phyloP scores from a whole-genome alignment of 2,329 filamentous ascomycete genomes.

The Alternaria conjuncta region DNA sequence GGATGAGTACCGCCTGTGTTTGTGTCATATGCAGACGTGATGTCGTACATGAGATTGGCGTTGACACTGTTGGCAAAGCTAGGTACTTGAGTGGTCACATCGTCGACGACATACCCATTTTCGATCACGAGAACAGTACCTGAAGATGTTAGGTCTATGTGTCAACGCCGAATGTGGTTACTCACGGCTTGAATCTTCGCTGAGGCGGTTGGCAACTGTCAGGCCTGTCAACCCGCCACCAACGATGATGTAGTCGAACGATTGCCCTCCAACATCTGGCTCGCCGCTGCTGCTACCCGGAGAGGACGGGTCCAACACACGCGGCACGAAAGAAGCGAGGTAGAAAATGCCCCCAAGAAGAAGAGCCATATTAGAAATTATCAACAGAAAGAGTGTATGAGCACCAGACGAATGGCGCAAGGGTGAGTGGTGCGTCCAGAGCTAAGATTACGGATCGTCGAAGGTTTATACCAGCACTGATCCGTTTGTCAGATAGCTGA shows the following conservation, averaged over 20 bases:
- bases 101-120: constrained; percentile 30
- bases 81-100: constrained; percentile 31
- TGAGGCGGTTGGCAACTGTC: constrained; percentile 39
- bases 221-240: constrained; percentile 41
- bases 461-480: constrained; percentile 5
- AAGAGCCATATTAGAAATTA: constrained; percentile 13
- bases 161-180: not conserved
- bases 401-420: constrained; percentile 2
- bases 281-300: constrained; percentile 10
- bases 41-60: constrained; percentile 30
- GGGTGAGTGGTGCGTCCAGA: not conserved
- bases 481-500: not conserved
- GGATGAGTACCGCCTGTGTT: constrained; percentile 20
- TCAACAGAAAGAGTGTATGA: not conserved
- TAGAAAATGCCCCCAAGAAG: constrained; percentile 17
- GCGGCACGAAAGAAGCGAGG: constrained; percentile 24
- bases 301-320: not conserved
- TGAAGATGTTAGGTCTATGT: constrained; percentile 7
- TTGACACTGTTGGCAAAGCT: constrained; percentile 32
- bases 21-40: constrained; percentile 28
- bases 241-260: constrained; percentile 43
- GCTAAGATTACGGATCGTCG: not conserved
- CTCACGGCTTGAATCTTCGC: constrained; percentile 33
- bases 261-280: constrained; percentile 20
- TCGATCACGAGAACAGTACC: constrained; percentile 39